phyloP scores from a whole-genome alignment of 2,329 filamentous ascomycete species.

The Paecilomyces formosus region DNA sequence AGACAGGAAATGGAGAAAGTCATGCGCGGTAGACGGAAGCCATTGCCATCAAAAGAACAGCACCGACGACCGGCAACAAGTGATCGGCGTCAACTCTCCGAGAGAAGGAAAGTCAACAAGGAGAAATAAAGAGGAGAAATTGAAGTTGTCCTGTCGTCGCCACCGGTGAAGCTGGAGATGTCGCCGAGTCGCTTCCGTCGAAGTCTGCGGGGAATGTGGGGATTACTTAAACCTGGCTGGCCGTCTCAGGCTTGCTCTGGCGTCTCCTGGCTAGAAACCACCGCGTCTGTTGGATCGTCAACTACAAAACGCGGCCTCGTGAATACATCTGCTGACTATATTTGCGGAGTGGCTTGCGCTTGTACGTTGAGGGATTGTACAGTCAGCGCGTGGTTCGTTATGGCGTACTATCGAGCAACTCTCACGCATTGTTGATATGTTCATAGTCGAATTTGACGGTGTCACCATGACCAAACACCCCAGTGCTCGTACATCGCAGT shows the following conservation, averaged over 20 bases:
- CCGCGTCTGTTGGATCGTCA: neutral
- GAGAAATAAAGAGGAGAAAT: neutral
- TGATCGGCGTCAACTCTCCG: neutral
- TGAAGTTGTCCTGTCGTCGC: neutral
- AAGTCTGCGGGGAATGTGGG: neutral
- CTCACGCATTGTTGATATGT: neutral
- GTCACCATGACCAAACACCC: neutral
- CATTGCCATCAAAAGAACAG: neutral
- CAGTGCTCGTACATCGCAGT: neutral
- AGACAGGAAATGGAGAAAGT: neutral
- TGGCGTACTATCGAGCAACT: neutral
- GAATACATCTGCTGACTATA: neutral
- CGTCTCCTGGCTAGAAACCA: neutral
- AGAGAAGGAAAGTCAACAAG: neutral
- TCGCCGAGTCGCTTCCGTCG: neutral
- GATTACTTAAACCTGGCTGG: neutral
- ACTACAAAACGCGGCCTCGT: neutral
- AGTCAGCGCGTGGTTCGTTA: neutral
- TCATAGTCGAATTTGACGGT: neutral
- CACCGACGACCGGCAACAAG: neutral
- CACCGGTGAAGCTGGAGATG: neutral
- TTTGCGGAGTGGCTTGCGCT: neutral
- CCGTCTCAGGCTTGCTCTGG: neutral
- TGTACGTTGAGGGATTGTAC: neutral
- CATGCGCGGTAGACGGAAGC: neutral